phyloP scores from a whole-genome alignment of 2,329 filamentous ascomycete genomes.

The Mycogone perniciosa region DNA sequence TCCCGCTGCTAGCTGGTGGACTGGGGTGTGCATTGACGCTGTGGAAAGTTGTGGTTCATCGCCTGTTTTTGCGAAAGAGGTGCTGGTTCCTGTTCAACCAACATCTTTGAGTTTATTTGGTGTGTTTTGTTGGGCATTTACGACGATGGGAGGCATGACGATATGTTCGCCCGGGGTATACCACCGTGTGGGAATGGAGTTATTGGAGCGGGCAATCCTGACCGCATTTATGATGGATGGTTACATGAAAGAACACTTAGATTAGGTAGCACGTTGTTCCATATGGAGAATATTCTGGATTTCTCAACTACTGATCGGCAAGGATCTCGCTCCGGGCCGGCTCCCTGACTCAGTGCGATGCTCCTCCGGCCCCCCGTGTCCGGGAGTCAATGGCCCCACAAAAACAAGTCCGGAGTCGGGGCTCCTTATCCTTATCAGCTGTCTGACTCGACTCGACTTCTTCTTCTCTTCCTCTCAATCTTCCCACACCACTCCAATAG shows the following conservation, averaged over 20 bases:
- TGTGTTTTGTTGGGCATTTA: too few species aligned
- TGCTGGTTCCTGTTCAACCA: constrained; percentile 18
- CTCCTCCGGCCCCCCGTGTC: constrained; percentile 1
- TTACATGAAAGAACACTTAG: too few species aligned
- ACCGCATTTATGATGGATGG: not conserved
- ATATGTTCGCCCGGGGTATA: not conserved
- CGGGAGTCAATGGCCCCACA: constrained; percentile 3
- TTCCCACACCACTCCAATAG: not conserved
- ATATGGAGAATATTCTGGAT: too few species aligned
- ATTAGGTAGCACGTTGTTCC: too few species aligned
- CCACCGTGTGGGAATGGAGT: not conserved
- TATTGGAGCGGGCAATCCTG: not conserved
- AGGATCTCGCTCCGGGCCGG: not conserved
- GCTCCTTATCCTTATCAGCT: constrained; percentile 7
- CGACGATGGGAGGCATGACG: not conserved
- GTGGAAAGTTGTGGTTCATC: constrained; percentile 17
- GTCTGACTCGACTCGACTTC: constrained; percentile 2
- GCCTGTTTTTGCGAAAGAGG: constrained; percentile 14
- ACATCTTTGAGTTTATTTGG: constrained; percentile 12
- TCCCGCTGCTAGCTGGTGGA: constrained; percentile 19
- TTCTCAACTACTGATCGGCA: too few species aligned
- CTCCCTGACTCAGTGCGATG: not conserved
- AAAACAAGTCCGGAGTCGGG: constrained; percentile 8
- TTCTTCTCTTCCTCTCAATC: not conserved
- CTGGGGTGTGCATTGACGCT: constrained; percentile 14